These are phyloP conservation scores for Diplodia sapinea DNA, from an alignment of 2,329 filamentous ascomycete species.

Conservation along the genomic window DNA sequence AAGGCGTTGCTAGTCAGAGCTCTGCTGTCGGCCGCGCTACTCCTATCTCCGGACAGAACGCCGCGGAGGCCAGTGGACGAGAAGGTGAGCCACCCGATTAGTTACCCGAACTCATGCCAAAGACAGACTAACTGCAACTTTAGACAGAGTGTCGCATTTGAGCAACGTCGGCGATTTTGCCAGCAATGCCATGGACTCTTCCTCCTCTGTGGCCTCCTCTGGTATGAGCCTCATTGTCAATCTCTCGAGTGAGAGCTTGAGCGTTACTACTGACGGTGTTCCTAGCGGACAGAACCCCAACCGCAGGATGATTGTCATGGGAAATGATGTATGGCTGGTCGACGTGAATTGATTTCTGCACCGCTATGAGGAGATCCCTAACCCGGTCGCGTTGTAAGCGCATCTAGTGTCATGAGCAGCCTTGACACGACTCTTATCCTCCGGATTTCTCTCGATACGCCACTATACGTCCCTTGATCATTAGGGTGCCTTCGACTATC, in stretches of 20 bases:
- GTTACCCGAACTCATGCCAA: background rate
- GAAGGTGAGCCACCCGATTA: background rate
- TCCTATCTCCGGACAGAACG: background rate
- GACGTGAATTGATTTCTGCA: too few species aligned
- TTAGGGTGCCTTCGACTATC: background rate
- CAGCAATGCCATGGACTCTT: background rate
- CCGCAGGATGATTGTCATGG: too few species aligned
- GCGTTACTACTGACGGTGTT: background rate
- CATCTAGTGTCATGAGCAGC: too few species aligned
- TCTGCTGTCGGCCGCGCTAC: background rate
- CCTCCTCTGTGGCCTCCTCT: background rate
- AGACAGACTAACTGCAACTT: slow-evolving; percentile 3
- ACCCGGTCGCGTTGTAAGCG: too few species aligned
- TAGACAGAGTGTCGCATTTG: background rate
- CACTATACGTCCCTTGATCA: background rate
- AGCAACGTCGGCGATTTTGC: background rate
- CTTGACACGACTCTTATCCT: background rate
- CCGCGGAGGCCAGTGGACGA: background rate
- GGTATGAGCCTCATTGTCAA: too few species aligned
- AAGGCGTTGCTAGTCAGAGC: background rate
- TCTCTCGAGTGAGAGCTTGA: too few species aligned
- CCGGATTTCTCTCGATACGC: background rate
- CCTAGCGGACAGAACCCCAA: too few species aligned
- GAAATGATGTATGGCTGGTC: too few species aligned
- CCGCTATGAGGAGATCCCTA: too few species aligned